phyloP scores from a whole-genome alignment of 2,329 filamentous ascomycete genomes.

The Colletotrichum brevisporum region DNA sequence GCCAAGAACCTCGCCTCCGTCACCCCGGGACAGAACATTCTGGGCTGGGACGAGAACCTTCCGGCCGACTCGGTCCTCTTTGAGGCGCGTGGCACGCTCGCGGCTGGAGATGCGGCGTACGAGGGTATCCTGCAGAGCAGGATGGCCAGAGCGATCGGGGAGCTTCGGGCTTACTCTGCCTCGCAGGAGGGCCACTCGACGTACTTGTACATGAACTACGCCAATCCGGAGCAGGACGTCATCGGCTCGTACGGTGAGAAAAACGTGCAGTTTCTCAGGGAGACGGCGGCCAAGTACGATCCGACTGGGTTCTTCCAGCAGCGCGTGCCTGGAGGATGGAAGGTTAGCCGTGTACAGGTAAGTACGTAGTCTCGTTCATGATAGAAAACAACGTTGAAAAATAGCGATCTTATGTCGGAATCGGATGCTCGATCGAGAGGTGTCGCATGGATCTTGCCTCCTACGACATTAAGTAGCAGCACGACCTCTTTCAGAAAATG shows the following conservation, averaged over 20 bases:
- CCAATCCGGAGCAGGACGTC: conserved; percentile 25
- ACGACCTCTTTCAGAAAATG: too few species aligned
- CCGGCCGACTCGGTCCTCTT: conserved; percentile 23
- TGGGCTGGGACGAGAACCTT: conserved; percentile 26
- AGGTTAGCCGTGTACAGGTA: conserved; percentile 9
- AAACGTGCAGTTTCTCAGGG: conserved; percentile 19
- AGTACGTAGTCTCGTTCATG: too few species aligned
- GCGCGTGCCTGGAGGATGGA: conserved; percentile 21
- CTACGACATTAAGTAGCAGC: too few species aligned
- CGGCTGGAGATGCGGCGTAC: neutral
- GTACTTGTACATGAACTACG: conserved; percentile 32
- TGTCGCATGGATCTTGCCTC: too few species aligned
- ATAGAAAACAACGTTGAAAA: too few species aligned
- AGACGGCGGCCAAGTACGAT: conserved; percentile 30
- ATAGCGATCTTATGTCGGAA: too few species aligned
- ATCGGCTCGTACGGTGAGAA: conserved; percentile 23
- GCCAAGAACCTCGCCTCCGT: conserved; percentile 36
- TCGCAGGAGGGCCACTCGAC: conserved; percentile 25
- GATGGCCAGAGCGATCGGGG: conserved; percentile 10
- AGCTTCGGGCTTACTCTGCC: conserved; percentile 21
- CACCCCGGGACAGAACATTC: conserved; percentile 19
- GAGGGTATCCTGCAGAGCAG: conserved; percentile 9
- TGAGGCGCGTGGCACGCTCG: conserved; percentile 8
- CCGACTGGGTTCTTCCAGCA: conserved; percentile 46
- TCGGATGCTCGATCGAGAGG: too few species aligned